Conservation (phyloP, 1,284 basidiomycete species). For the Sporisorium reilianum region DNA sequence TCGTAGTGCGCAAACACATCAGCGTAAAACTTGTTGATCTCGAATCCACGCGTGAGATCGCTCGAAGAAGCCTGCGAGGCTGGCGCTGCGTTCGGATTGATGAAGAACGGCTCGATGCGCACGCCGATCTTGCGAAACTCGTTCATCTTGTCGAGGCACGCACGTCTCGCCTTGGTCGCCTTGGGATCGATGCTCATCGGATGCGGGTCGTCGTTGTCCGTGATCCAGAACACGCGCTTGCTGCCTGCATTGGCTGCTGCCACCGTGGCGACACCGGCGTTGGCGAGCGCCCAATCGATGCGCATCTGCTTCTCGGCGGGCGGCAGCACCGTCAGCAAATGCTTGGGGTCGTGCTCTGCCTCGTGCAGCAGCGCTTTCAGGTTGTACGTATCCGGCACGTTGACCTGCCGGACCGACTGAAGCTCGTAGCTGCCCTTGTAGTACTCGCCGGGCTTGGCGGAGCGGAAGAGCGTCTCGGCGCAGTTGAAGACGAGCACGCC, state of each 20-base stretch:
- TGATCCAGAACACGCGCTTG: slow-evolving; percentile 91
- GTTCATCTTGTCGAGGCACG: slow-evolving; percentile 55
- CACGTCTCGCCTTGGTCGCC: slow-evolving; percentile 40
- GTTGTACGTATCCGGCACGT: slow-evolving; percentile 74
- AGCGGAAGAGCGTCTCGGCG: slow-evolving; percentile 71
- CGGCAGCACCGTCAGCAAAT: slow-evolving; percentile 55
- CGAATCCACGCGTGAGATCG: slow-evolving; percentile 74
- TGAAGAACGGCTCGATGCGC: slow-evolving; percentile 90
- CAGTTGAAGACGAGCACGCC: slow-evolving; percentile 94
- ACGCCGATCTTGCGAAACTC: slow-evolving; percentile 85
- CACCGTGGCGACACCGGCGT: slow-evolving; percentile 59
- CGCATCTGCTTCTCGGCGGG: slow-evolving; percentile 72
- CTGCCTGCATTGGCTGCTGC: slow-evolving; percentile 86
- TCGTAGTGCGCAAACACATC: slow-evolving; percentile 65
- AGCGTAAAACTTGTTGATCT: slow-evolving; percentile 77
- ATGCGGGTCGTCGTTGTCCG: slow-evolving; percentile 83
- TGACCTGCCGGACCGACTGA: slow-evolving; percentile 81
- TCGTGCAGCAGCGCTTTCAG: slow-evolving; percentile 74
- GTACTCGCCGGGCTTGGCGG: slow-evolving; percentile 68
- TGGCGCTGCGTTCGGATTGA: slow-evolving; percentile 76
- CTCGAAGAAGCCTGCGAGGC: slow-evolving; percentile 18
- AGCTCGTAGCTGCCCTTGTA: slow-evolving; percentile 82
- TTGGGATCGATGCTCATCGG: slow-evolving; percentile 71
- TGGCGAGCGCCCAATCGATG: slow-evolving; percentile 76
- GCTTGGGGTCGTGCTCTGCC: slow-evolving; percentile 64